Base-by-base conservation (phyloP, 2,329 filamentous ascomycete genomes). In the Plenodomus biglobosus region DNA sequence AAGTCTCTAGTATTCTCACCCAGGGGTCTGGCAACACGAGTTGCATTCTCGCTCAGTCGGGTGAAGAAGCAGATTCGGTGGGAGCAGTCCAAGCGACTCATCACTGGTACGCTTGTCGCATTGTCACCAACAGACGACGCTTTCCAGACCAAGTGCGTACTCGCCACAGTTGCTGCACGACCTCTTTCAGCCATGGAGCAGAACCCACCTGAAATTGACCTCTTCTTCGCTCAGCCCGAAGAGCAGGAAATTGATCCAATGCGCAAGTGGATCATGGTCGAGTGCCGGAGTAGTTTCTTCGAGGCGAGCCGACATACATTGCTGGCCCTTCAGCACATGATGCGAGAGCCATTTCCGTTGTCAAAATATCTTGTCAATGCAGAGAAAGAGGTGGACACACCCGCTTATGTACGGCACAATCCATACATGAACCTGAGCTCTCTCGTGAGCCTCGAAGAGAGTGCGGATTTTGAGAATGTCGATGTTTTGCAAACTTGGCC, bases 291-390 rank as follows among this genome's bases (percentile, higher is more conserved):
- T 0, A 85, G 87, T 1, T 95, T 91, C 65, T 96, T 84, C 54
- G 92, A 96, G 68, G 83, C 88, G 0, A 79, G 83, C 32, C 80
- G 88, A 0, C 84, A 95, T 65, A 86, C 85, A 0, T 77, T 96
- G 65, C 75, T 82, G 13, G 86, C 87, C 0, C 72, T 96, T 1
- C 90, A 96, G 73, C 77, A 84, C 72, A 67, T 81, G 72, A 78
- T 72, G 47, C 67, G 69, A 52, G 85, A 88, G 70, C 71, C 73
- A 70, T 86, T 86, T n/a, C 76, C 80, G 0, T 71, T 90, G 1
- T 77, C 80, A 38, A 80, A 86, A 40, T 83, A 89, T 59, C 68
- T 90, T 1, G 78, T 86, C 1, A 54, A 75, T 0, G 74, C 76
- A 0, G 65, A 80, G 34, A 68, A 68, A 2, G 56, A 75, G 0